A percentile compares a stretch with the other conserved stretches of the same genome.
Evolutionary conservation across 2,329 filamentous ascomycete species (phyloP).

Genomic region (Myotisia sp.): DNA sequence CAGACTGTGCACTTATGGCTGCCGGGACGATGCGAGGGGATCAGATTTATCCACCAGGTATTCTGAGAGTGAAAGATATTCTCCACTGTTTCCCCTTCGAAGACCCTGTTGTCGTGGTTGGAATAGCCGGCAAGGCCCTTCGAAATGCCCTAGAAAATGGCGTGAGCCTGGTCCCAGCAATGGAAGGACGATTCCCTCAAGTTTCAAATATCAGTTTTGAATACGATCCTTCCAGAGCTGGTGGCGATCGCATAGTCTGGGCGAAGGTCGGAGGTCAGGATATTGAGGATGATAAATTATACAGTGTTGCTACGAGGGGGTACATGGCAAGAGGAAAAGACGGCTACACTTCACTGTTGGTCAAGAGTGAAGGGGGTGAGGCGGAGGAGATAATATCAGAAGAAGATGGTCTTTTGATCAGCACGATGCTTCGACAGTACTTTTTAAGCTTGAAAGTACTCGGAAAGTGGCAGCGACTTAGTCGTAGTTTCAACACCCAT

Average conservation of each 20-base stretch:
- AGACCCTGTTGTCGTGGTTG: slow-evolving; percentile 69
- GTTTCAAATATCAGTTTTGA: slow-evolving; percentile 69
- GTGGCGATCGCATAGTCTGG: slow-evolving; percentile 49
- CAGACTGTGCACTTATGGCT: slow-evolving; percentile 74
- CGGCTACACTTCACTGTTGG: slow-evolving; percentile 63
- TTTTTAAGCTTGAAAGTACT: slow-evolving; percentile 75
- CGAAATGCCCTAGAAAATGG: slow-evolving; percentile 73
- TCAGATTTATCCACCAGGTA: slow-evolving; percentile 70
- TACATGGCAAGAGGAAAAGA: slow-evolving; percentile 88
- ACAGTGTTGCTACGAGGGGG: slow-evolving; percentile 63
- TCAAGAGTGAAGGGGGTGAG: slow-evolving; percentile 58
- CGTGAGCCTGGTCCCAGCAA: slow-evolving; percentile 63
- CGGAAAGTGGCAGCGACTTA: slow-evolving; percentile 63
- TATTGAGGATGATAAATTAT: slow-evolving; percentile 49
- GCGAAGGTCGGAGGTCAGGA: slow-evolving; percentile 48
- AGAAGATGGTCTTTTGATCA: slow-evolving; percentile 76
- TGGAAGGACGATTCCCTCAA: slow-evolving; percentile 75
- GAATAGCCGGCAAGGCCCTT: slow-evolving; percentile 56
- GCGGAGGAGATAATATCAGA: slow-evolving; percentile 69
- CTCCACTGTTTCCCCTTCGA: slow-evolving; percentile 86
- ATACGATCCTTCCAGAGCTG: slow-evolving; percentile 50
- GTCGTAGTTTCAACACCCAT: slow-evolving; percentile 46
- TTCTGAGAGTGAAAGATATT: slow-evolving; percentile 66
- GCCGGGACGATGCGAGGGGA: slow-evolving; percentile 76
- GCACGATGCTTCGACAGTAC: slow-evolving; percentile 75